Percentiles rank a stretch among this genome's conserved stretches.
These are phyloP conservation scores for Cenchrus purpureus DNA, from an alignment of 176 grass and related monocot species.

Conservation along the genomic window DNA sequence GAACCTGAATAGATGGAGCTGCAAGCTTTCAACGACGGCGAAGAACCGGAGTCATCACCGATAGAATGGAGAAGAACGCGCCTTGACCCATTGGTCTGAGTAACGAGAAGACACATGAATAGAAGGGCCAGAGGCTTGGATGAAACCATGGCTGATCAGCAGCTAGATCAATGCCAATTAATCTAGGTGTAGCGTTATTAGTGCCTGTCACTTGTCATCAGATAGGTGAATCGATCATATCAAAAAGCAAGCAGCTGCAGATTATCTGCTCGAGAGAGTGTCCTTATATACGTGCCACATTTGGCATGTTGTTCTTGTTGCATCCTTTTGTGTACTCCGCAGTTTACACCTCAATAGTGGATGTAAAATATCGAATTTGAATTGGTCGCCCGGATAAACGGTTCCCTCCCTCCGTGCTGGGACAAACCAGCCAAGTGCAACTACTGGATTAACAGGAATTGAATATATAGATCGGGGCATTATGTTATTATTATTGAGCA, in stretches of 20 bases:
- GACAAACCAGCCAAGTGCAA: neutral
- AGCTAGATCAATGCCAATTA: too few species aligned
- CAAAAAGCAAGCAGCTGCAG: neutral
- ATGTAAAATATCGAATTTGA: too few species aligned
- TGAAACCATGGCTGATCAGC: neutral
- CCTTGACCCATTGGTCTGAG: neutral
- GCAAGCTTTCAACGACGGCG: neutral
- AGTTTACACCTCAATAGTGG: too few species aligned
- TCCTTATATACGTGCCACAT: neutral
- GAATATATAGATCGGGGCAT: too few species aligned
- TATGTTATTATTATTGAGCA: neutral
- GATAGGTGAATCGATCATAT: too few species aligned
- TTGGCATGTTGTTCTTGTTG: constrained; percentile 23
- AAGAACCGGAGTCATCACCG: neutral
- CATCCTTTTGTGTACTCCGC: neutral
- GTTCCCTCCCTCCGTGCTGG: neutral
- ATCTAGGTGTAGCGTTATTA: too few species aligned
- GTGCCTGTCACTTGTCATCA: too few species aligned
- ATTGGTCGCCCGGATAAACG: too few species aligned
- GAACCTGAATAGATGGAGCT: neutral
- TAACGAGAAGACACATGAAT: neutral
- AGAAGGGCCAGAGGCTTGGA: neutral
- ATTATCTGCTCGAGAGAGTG: neutral
- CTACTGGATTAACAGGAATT: neutral
- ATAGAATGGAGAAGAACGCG: neutral